Evolutionary conservation across 1,139 yeast species (phyloP).

Genomic region (Kodamaea derodonti): DNA sequence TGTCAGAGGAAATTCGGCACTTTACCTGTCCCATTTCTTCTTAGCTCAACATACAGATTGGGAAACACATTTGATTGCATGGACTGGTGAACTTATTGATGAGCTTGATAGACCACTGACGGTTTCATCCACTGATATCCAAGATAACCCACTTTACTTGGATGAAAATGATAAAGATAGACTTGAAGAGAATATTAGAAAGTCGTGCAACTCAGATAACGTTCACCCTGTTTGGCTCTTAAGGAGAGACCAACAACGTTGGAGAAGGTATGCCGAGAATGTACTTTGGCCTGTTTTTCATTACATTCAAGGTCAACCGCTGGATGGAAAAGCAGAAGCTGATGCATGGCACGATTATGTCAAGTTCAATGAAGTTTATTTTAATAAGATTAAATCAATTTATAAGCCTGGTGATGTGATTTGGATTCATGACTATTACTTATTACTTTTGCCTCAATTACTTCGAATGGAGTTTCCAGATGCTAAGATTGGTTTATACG

Average conservation of each 20-base stretch:
- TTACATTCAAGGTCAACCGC: conserved; percentile 69
- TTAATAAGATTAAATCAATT: conserved; percentile 65
- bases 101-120: conserved; percentile 16
- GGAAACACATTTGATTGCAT: conserved; percentile 86
- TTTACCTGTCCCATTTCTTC: conserved; percentile 69
- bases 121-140: conserved; percentile 16
- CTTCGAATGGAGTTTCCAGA: conserved; percentile 78
- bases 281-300: conserved; percentile 94
- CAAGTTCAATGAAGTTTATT: conserved; percentile 84
- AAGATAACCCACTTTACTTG: conserved; percentile 60
- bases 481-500: conserved; percentile 75
- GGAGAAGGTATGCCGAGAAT: conserved; percentile 88
- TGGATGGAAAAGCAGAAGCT: conserved; percentile 66
- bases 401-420: conserved; percentile 89
- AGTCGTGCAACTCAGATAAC: conserved; percentile 43
- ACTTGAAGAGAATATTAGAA: conserved; percentile 42
- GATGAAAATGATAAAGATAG: conserved; percentile 51
- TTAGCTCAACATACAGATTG: conserved; percentile 67
- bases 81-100: conserved; percentile 84
- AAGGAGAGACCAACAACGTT: conserved; percentile 67
- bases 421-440: conserved; percentile 93
- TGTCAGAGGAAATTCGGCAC: conserved; percentile 80
- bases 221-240: conserved; percentile 86
- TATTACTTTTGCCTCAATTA: conserved; percentile 80
- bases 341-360: conserved; percentile 92